Base-by-base conservation (phyloP, 257 asterid genomes). In the Solanum acaule region DNA sequence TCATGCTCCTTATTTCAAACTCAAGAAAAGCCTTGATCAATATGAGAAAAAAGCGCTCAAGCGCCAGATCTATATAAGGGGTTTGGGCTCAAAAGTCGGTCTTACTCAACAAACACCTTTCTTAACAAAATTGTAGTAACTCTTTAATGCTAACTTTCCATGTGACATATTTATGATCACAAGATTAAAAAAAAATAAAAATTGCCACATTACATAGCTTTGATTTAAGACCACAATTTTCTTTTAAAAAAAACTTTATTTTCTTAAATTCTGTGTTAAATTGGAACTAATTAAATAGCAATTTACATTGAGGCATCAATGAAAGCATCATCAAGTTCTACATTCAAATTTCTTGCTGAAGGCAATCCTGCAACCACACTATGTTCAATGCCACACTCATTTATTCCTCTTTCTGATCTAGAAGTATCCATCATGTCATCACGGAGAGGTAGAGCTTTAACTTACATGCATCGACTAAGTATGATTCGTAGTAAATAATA, bases 331-430 rank as follows among this genome's bases (percentile, higher is more conserved):
- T 90, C 89, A 34, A 88, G 42, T 85, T 89, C 78, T 63, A 38
- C 70, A 35, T 92, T 89, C 92, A 96, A 61, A 88, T 93, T 94
- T 88, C 52, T 94, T 3, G 95, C 2, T 12, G 98, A 97, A 86
- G 99, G 98, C 77, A 91, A 61, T 85, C 99, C 99, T 10, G 98
- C 98, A 27, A 92, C 94, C 8, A 91, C 97, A 2, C 86, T 95
- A 87, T 76, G 94, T 90, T 97, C 99, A 68, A 97, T 97, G 86
- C 98, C 99, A 88, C 99, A 96, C 88, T 97, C 99, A 71, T 97
- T 97, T 76, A 94, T 93, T 87, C 98, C 99, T 89, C 98, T 91
- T 49, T 86, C 90, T 90, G 88, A 97, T 96, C 97, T 83, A 94
- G 97, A 96, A 97, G 93, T 93, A 96, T 77, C 99, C 98, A 76